Evolutionary conservation across 2,329 filamentous ascomycete species (phyloP), one percentile per base, ranked within the genome.

Genomic region (Hymenoscyphus scutula): DNA sequence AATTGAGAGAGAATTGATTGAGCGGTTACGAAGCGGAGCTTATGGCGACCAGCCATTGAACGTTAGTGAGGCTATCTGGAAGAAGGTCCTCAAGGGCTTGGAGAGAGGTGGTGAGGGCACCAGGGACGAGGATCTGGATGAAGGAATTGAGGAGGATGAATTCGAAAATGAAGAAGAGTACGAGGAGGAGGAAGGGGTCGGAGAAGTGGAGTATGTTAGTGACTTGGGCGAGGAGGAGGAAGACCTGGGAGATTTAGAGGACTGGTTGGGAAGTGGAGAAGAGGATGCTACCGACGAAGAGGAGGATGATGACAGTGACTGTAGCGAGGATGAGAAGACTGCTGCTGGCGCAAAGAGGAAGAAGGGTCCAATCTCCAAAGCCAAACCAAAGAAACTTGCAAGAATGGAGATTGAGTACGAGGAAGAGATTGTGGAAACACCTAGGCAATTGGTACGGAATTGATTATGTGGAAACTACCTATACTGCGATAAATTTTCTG

Each of bases 41-140:
- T 98, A 99, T 77, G 95, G 95, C 60, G 93, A 98, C 71, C 87
- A 91, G 74, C 95, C 95, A 51, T 82, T 99, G 68, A 99, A 99
- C 74, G 93, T 97, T 58, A 95, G 96, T 76, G 92, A 97, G 76
- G 84, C 85, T 15, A 92, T 99, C 65, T 99, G 95, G 95, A 96
- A 96, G 84, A 96, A 93, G 84, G 95, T 99, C 7, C 86, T 99
- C 70, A 87, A 88, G 65, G 92, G 92, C 3, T 82, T 99, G 77
- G 95, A 99, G 83, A 85, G 90, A 70, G 89, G 89, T 70, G 93
- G 94, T 63, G 88, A 96, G 72, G 94, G 89, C 53, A 82, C 85
- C 67, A 82, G 91, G 60, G 94, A 97, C 75, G 86, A 92, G 78
- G 94, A 98, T 75, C 77, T 95, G 75, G 94, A 97, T 75, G 88